phyloP scores from a whole-genome alignment of 192 early-diverging fungal genomes.

The Coemansia sp. region DNA sequence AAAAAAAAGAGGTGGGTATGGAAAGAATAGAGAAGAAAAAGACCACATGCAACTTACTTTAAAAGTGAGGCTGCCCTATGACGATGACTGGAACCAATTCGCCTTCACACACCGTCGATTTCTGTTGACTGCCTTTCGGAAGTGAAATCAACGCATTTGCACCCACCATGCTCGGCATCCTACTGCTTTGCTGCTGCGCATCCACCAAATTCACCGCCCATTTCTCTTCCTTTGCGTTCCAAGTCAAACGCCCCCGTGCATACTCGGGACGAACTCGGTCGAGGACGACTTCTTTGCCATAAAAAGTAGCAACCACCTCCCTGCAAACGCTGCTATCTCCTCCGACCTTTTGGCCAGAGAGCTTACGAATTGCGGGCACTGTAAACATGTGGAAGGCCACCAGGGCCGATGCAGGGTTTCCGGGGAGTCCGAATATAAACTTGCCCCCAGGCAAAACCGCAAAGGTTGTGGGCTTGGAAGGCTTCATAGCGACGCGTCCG shows the following conservation, averaged over 20 bases:
- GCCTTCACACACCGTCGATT: conserved; percentile 4
- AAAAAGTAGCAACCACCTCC: conserved; percentile 63
- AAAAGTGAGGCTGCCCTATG: conserved; percentile 16
- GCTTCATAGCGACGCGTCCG: conserved; percentile 90
- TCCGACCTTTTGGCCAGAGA: conserved; percentile 60
- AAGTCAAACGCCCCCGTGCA: conserved; percentile 20
- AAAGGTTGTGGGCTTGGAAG: conserved; percentile 96
- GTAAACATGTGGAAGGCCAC: conserved; percentile 91
- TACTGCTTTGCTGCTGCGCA: conserved; percentile 73
- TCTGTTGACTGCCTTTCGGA: conserved; percentile 50
- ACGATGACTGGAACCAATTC: conserved; percentile 22
- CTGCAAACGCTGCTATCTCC: conserved; percentile 46
- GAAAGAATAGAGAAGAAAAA: too few relatives aligned
- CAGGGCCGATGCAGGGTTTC: conserved; percentile 90
- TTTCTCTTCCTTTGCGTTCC: conserved; percentile 6
- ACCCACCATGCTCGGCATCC: conserved; percentile 68
- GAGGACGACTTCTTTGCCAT: conserved; percentile 52
- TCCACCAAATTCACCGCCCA: conserved; percentile 58
- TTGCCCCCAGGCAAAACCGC: conserved; percentile 60
- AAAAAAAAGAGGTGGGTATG: too few relatives aligned
- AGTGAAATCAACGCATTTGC: conserved; percentile 80
- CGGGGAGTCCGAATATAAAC: conserved; percentile 85
- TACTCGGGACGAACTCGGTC: conserved; percentile 38
- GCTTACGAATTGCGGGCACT: conserved; percentile 74
- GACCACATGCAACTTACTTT: too few relatives aligned